Conservation (phyloP, 2,329 filamentous ascomycete genomes). For the Aspergillus tanneri region DNA sequence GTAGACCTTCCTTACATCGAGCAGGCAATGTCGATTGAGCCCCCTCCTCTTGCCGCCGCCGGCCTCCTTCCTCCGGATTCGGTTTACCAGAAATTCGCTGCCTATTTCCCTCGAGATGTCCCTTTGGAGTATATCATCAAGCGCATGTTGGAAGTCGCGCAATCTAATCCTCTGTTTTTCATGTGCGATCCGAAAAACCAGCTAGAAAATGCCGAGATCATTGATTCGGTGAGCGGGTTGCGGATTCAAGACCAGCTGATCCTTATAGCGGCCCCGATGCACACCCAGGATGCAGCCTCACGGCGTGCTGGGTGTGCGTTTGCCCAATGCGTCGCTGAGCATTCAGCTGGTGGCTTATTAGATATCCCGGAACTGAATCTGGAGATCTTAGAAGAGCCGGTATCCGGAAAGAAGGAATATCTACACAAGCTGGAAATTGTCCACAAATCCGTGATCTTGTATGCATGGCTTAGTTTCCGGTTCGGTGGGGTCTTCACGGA, state of each 20-base stretch:
- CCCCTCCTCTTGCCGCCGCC: conserved; percentile 66
- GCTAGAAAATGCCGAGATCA: conserved; percentile 67
- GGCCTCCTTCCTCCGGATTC: conserved; percentile 71
- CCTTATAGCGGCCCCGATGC: conserved; percentile 70
- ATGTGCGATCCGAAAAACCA: conserved; percentile 65
- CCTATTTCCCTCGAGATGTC: conserved; percentile 76
- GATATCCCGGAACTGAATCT: conserved; percentile 70
- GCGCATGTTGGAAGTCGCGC: conserved; percentile 68
- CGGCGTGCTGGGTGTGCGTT: conserved; percentile 59
- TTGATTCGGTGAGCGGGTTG: conserved; percentile 68
- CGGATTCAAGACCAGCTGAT: conserved; percentile 71
- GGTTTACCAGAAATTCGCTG: conserved; percentile 72
- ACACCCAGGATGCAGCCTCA: conserved; percentile 48
- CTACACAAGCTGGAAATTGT: conserved; percentile 70
- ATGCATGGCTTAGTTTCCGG: conserved; percentile 90
- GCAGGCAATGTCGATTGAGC: conserved; percentile 61
- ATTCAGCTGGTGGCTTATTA: conserved; percentile 66
- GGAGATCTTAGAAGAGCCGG: conserved; percentile 64
- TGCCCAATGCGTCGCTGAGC: conserved; percentile 67
- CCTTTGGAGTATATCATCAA: conserved; percentile 81
- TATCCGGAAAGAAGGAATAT: conserved; percentile 53
- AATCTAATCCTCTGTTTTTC: conserved; percentile 65
- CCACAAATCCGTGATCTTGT: conserved; percentile 79
- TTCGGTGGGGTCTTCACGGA: conserved; percentile 78
- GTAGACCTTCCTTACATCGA: conserved; percentile 65